phyloP scores from a whole-genome alignment of 179 eudicot species.

The Silene noctiflora region DNA sequence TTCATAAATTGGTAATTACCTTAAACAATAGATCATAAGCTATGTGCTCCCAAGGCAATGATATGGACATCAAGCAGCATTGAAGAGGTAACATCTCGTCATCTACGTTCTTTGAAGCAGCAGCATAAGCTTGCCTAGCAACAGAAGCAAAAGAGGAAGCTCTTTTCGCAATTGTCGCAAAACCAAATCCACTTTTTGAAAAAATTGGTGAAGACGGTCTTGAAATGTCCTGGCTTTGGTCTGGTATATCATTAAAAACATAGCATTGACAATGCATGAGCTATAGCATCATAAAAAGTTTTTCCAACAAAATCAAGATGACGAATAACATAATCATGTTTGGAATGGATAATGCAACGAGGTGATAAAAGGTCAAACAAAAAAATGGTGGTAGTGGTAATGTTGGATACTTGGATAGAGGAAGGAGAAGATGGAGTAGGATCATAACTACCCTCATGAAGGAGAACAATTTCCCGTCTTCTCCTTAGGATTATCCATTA shows the following conservation, averaged over 20 bases:
- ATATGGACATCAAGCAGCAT: slow-evolving; percentile 90
- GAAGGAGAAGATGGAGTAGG: background rate
- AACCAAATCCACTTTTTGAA: slow-evolving; percentile 49
- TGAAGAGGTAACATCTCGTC: slow-evolving; percentile 92
- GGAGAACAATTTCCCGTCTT: background rate
- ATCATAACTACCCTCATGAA: background rate
- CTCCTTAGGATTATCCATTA: background rate
- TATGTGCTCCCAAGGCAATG: slow-evolving; percentile 95
- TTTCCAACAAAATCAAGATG: background rate
- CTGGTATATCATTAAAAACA: slow-evolving; percentile 34
- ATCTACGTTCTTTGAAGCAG: slow-evolving; percentile 42
- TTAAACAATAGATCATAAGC: slow-evolving; percentile 89
- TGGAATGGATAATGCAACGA: background rate
- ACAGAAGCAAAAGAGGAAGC: slow-evolving; percentile 85
- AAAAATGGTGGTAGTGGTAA: background rate
- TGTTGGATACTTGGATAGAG: background rate
- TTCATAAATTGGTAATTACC: slow-evolving; percentile 35
- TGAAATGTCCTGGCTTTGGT: slow-evolving; percentile 60
- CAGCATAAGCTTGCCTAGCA: slow-evolving; percentile 84
- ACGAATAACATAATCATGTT: background rate
- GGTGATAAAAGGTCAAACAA: background rate
- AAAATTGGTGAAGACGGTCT: slow-evolving; percentile 60
- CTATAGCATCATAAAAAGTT: background rate
- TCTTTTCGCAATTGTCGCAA: slow-evolving; percentile 61
- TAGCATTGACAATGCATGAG: slow-evolving; percentile 4